phyloP scores from a whole-genome alignment of 1,284 basidiomycete species.

The Stygiomarasmius scandens region DNA sequence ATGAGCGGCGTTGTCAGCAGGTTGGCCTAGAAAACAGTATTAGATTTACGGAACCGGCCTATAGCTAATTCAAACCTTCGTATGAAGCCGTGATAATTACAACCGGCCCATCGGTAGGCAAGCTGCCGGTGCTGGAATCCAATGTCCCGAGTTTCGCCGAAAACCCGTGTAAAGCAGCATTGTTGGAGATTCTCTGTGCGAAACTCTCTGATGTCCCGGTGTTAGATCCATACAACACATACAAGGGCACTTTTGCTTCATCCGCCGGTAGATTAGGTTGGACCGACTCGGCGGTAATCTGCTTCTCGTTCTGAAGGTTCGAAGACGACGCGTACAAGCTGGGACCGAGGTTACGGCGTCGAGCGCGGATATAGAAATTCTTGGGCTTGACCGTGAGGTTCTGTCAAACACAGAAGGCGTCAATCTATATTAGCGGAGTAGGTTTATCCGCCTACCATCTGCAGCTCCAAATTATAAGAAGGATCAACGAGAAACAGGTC shows the following conservation, averaged over 20 bases:
- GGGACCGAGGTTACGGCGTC: conserved; percentile 20
- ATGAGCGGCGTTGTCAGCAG: conserved; percentile 50
- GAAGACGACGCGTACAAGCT: conserved; percentile 18
- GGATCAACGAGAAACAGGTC: conserved; percentile 47
- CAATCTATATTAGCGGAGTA: no score
- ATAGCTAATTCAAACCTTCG: conserved; percentile 38
- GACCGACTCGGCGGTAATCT: neutral
- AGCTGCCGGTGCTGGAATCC: conserved; percentile 40
- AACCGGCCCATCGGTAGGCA: conserved; percentile 50
- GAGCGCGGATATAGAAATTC: conserved; percentile 43
- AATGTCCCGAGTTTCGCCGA: conserved; percentile 42
- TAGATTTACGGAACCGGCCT: neutral
- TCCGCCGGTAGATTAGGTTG: no score
- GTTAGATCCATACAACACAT: conserved; percentile 52
- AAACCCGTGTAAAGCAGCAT: conserved; percentile 44
- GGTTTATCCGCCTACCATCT: neutral
- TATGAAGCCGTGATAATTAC: conserved; percentile 54
- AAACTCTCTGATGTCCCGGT: conserved; percentile 54
- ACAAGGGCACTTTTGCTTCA: conserved; percentile 30
- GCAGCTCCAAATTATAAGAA: conserved; percentile 32
- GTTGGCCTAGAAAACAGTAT: conserved; percentile 34
- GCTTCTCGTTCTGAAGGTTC: conserved; percentile 1
- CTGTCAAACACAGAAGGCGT: conserved; percentile 41
- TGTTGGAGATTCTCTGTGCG: conserved; percentile 48
- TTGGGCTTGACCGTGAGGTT: conserved; percentile 52